Evolutionary conservation across 1,284 basidiomycete species (phyloP), one percentile per base, ranked within the genome.

Genomic region (Puccinia sorghi): DNA sequence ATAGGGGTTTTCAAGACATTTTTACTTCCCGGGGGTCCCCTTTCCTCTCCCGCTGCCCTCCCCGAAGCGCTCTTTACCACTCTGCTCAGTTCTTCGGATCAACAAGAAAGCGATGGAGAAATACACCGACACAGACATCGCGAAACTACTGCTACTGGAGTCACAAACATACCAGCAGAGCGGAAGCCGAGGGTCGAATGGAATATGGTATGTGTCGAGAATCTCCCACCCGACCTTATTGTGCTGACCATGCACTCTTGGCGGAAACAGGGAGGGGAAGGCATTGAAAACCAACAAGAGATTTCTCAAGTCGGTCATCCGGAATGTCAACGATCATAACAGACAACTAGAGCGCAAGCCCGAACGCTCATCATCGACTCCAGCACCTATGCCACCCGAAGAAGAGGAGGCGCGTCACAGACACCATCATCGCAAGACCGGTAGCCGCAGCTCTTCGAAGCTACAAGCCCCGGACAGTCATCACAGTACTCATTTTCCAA

Each of bases 261-360:
- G 2, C 6, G 3, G 20, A 50, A 32, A 69, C 46, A 72, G 70
- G 8, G 37, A 25, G 15, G 56, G 56, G 5, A 72, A 72, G 17
- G 52, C 37, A 43, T 27, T 72, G 6, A 72, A 56, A 57, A 82
- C 81, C 6, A 83, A 83, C 80, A 83, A 83, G 56, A 57, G 80
- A 3, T 83, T 83, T 69, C 77, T 83, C 3, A 67, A 80, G 3
- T 80, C 80, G 1, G 79, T 83, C 11, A 81, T 83, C 0, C 57
- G 79, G 0, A 81, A 81, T 59, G 83, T 82, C 12, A 81, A 83
- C 43, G 80, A 82, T 5, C 83, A 83, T 64, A 83, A 83, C 72
- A 61, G 79, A 25, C 75, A 71, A 5, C 48, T 82, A 25, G 46
- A 80, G 12, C 76, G 80, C 72, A 81, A 52, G 52, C 48, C 25